Evolutionary conservation across 176 grass and related monocot species (phyloP), one percentile per base, ranked within the genome.

Genomic region (Tuctoria greenei): DNA sequence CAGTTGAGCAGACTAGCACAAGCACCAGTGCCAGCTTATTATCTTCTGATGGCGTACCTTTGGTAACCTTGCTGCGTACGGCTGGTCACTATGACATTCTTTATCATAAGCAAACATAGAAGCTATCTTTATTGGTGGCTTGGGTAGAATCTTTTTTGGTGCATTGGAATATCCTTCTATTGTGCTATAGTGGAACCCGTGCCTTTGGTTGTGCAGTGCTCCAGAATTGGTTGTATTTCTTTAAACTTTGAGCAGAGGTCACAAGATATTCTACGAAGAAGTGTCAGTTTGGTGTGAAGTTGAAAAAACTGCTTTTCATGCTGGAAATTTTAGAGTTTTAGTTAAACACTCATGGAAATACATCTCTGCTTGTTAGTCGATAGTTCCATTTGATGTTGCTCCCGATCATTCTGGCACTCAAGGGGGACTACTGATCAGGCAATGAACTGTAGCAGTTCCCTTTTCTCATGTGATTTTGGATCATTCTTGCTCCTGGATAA

Each of bases 11-110:
- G 31, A 16, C 65, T 27, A 15, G 40, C 43, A 13, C 25, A 45
- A 68, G 5, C 40, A 7, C 21, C 11, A 11, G 24, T 20, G 64
- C 37, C 11, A 41, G 42, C 17, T 69, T 79, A 26, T 45, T 79
- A 68, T 58, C 62, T 55, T 45, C 66, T 34, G 66, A 80, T 47
- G 54, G 66, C 17, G 36, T 55, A 61, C 63, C 40, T 28, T 49
- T 70, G n/a, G 12, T 71, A 26, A 60, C 54, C 51, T 44, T 79
- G 26, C 10, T 79, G 11, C 23, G 23, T 45, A 59, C 50, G 26
- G 17, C 0, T 31, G 51, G 39, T 26, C 65, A 60, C 4, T 69
- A 42, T 3, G 77, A 69, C 17, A 69, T 79, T 59, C 64, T 79
- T 58, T 79, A 69, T 6, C 46, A 16, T 34, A 69, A 60, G 65